These are phyloP conservation scores for Bipolaris cookei DNA, from an alignment of 2,329 filamentous ascomycete genomes.

Conservation along the genomic window DNA sequence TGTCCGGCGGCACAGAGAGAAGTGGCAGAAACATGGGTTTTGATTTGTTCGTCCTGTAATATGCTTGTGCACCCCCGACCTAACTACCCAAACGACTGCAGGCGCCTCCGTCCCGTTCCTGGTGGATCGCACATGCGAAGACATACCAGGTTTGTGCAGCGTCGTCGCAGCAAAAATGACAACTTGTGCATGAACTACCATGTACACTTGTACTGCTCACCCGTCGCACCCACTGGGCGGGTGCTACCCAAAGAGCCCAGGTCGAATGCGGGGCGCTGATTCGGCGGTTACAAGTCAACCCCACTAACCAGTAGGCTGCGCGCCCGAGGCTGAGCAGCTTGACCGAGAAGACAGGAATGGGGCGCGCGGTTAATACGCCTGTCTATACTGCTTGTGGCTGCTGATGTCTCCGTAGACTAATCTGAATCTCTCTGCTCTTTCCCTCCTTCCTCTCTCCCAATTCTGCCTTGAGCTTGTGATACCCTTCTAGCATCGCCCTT, in stretches of 20 bases:
- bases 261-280: conserved; percentile 27
- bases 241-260: conserved; percentile 2
- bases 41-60: no score
- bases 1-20: background rate
- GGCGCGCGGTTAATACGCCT: conserved; percentile 27
- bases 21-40: background rate
- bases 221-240: conserved; percentile 24
- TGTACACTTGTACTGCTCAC: conserved; percentile 11
- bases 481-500: background rate
- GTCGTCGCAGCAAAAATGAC: background rate
- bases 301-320: conserved; percentile 40
- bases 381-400: conserved; percentile 25
- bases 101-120: conserved; percentile 25
- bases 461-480: conserved; percentile 3
- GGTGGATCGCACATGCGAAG: background rate
- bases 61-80: no score
- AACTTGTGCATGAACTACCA: conserved; percentile 2
- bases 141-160: conserved; percentile 6
- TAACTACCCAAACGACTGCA: conserved; percentile 2
- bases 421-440: conserved; percentile 2
- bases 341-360: conserved; percentile 17
- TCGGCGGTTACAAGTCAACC: conserved; percentile 37
- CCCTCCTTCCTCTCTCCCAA: background rate
- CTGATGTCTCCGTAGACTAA: conserved; percentile 27
- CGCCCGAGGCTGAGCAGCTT: conserved; percentile 45